Percentiles rank a stretch among this genome's conserved stretches.
phyloP scores from a whole-genome alignment of 495 filamentous ascomycete species.

The Pyronema domesticum region DNA sequence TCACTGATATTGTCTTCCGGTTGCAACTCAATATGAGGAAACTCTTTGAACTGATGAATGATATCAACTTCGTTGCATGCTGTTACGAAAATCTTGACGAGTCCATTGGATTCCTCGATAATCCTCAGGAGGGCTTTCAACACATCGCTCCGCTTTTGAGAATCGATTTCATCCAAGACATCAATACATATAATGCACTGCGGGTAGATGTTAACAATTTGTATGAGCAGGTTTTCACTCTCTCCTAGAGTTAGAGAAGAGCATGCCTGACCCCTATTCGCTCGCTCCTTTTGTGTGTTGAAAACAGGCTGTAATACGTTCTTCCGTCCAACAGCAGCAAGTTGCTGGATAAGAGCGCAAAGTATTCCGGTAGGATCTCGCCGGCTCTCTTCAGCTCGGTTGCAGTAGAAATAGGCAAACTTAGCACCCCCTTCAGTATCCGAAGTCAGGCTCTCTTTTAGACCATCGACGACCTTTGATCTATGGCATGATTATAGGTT shows the following conservation, averaged over 20 bases:
- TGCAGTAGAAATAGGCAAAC: slow-evolving; percentile 17
- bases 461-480: background rate
- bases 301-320: background rate
- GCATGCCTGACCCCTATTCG: background rate
- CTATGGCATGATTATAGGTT: background rate
- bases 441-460: background rate
- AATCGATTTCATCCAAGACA: slow-evolving; percentile 15
- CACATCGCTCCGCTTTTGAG: background rate
- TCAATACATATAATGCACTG: slow-evolving; percentile 11
- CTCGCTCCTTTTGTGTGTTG: background rate
- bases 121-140: slow-evolving; percentile 3
- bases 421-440: background rate
- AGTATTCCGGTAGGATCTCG: slow-evolving; percentile 4
- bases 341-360: slow-evolving; percentile 5
- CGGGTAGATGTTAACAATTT: background rate
- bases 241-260: background rate
- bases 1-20: slow-evolving; percentile 7
- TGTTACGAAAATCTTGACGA: slow-evolving; percentile 16
- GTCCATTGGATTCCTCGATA: background rate
- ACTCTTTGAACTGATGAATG: background rate
- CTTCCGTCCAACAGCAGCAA: background rate
- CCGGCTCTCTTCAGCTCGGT: slow-evolving; percentile 3
- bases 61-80: slow-evolving; percentile 14
- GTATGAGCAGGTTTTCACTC: background rate
- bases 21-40: slow-evolving; percentile 9